Percentiles rank a stretch among this genome's conserved stretches.
Conservation (phyloP, 352 stramenopile genomes). For the Plasmopara halstedii region DNA sequence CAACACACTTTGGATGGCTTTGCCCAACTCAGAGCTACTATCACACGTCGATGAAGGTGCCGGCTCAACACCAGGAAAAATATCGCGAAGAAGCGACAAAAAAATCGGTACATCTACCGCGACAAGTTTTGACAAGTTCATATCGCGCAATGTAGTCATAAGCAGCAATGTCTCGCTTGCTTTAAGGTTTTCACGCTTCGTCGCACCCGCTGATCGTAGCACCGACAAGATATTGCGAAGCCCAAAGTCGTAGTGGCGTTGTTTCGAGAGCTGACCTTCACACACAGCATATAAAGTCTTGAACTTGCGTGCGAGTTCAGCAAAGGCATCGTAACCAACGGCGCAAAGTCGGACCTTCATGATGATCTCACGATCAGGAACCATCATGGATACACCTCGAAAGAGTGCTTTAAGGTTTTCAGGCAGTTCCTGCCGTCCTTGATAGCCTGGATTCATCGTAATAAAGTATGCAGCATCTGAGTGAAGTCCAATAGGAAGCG, state of each 20-base stretch:
- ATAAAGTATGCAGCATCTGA: constrained; percentile 80
- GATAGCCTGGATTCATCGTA: constrained; percentile 94
- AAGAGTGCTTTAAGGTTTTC: constrained; percentile 92
- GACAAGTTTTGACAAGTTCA: constrained; percentile 91
- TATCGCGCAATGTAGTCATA: constrained; percentile 92
- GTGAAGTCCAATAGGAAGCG: constrained; percentile 47
- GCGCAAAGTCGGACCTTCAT: constrained; percentile 92
- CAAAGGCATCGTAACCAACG: constrained; percentile 87
- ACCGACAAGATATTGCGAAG: constrained; percentile 94
- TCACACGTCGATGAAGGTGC: constrained; percentile 15
- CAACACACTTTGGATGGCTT: constrained; percentile 63
- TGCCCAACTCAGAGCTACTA: constrained; percentile 70
- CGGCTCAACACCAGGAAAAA: constrained; percentile 72
- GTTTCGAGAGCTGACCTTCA: constrained; percentile 90
- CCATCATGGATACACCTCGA: constrained; percentile 95
- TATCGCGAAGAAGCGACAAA: constrained; percentile 80
- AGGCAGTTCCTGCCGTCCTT: constrained; percentile 85
- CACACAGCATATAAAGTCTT: constrained; percentile 93
- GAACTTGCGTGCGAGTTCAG: constrained; percentile 93
- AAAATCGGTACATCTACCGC: constrained; percentile 90
- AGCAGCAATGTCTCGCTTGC: constrained; percentile 91
- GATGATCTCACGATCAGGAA: constrained; percentile 95
- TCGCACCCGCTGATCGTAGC: constrained; percentile 91
- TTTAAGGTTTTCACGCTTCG: constrained; percentile 91
- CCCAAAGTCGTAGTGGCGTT: constrained; percentile 93